Base-by-base conservation (phyloP, 495 filamentous ascomycete species). In the Thozetella sp. region DNA sequence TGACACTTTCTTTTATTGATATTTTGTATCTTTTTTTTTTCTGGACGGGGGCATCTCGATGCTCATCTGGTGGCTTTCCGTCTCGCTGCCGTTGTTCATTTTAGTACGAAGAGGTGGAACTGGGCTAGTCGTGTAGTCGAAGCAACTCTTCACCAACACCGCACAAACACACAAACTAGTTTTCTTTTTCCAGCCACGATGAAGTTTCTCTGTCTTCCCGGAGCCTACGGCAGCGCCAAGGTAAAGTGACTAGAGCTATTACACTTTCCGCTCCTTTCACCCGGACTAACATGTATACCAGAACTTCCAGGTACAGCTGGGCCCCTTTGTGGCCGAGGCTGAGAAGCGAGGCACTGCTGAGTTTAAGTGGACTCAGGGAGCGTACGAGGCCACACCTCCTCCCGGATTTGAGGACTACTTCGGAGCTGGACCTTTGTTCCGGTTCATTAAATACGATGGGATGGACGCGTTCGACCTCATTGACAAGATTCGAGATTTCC, bases 251-350 rank as follows among this genome's bases (percentile, higher is more conserved):
- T 56, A 45, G 37, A n/a, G 17, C 17, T 13, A 50, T 22, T 46
- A 45, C n/a, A 43, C n/a, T n/a, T n/a, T 22, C 61, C 22, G 3
- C 12, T 45, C n/a, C n/a, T 11, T n/a, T 43, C n/a, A 10, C 10
- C 34, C 11, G 4, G 51, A 2, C 34, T 22, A 13, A 20, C 23
- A 62, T n/a, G 48, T 10, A 20, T 3, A 25, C 54, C 26, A 82
- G 80, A 85, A 83, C 69, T 83, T 85, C 54, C 67, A 72, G 54
- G 78, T 85, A 53, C 82, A 85, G 57, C 70, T 85, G 17, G 75
- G 80, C 15, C 82, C 82, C 3, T 68, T 85, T 25, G 71, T 71
- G 45, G 77, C 79, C 46, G 73, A 82, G 61, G 63, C 83, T 55
- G 64, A 72, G 23, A 58, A 62, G 19, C 76, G 80, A 15, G 66